Conservation (phyloP, 768 basidiomycete genomes). For the Auriscalpium orientale region DNA sequence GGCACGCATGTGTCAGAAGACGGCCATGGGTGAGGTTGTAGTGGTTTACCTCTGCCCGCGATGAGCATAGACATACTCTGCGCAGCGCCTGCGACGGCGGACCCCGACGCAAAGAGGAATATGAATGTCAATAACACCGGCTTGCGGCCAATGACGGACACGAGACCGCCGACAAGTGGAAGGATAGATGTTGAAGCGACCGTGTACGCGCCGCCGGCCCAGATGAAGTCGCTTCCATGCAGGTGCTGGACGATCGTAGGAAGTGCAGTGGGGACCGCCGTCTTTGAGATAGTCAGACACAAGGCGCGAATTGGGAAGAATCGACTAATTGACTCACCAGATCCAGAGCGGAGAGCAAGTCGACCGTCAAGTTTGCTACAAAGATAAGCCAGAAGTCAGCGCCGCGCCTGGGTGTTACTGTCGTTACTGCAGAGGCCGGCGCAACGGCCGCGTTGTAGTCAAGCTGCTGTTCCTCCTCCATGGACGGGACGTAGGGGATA, state of each 20-base stretch:
- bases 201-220: slow-evolving; percentile 14
- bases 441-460: too few species aligned
- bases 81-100: slow-evolving; percentile 27
- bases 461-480: too few species aligned
- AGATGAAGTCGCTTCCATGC: slow-evolving; percentile 10
- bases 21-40: background rate
- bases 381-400: slow-evolving; percentile 23
- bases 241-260: slow-evolving; percentile 23
- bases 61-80: slow-evolving; percentile 25
- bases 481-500: too few species aligned
- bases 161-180: slow-evolving; percentile 17
- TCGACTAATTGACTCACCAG: slow-evolving; percentile 3
- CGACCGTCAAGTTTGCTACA: slow-evolving; percentile 14
- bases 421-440: too few species aligned
- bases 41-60: slow-evolving; percentile 18
- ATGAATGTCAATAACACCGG: slow-evolving; percentile 18
- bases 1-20: background rate
- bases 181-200: slow-evolving; percentile 17
- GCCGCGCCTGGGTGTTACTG: background rate
- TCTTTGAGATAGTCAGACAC: background rate
- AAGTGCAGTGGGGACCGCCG: slow-evolving; percentile 17
- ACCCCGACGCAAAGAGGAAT: slow-evolving; percentile 21
- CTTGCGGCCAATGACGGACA: slow-evolving; percentile 20
- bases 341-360: slow-evolving; percentile 24
- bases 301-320: background rate